Base-by-base conservation (phyloP, 106 monocot species). In the Dendrobium catenatum region DNA sequence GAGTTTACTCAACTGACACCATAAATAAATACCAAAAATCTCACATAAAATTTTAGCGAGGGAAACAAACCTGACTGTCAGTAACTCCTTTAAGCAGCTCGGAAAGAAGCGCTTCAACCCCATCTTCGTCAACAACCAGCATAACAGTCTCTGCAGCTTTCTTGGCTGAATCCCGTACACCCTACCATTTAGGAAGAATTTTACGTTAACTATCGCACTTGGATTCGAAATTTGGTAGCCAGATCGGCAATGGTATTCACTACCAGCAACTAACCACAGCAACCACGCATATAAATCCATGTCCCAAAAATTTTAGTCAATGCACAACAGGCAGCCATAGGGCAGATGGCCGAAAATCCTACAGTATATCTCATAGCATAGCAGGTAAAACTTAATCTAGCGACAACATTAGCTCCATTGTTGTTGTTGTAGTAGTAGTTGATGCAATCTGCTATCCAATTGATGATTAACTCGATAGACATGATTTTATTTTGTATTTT, bases 111-210 rank as follows among this genome's bases (percentile, higher is more conserved):
- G 84, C 79, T 66, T 81, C 93, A 79, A 90, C 59, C 4, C 98
- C 98, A 77, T 99, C 98, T 29, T 93, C 91, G 77, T 99, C 98
- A 83, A 99, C 87, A 78, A 93, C 95, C 77, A 95, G 82, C 33
- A 94, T 89, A 80, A 95, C 91, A 40, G 95, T 95, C 85, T 99
- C 98, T 64, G 95, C 98, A 87, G 95, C 95, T 77, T 93, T 99
- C 80, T 86, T 99, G 44, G 98, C 98, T 29, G 88, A 81, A 80
- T 77, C 79, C 88, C 84, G 85, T n/a, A 95, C 87, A 83, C 93
- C 87, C 98, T 99, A 82, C 2, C 2, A 79, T 79, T 78, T 31
- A 73, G 59, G 13, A 26, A 26, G 76, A 37, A 27, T 26, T 49
- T 5, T 37, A 37, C 6, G 17, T 44, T 74, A 13, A 61, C 61